Evolutionary conservation across 2,329 filamentous ascomycete genomes (phyloP).

Genomic region (Ceratocystis papillata): DNA sequence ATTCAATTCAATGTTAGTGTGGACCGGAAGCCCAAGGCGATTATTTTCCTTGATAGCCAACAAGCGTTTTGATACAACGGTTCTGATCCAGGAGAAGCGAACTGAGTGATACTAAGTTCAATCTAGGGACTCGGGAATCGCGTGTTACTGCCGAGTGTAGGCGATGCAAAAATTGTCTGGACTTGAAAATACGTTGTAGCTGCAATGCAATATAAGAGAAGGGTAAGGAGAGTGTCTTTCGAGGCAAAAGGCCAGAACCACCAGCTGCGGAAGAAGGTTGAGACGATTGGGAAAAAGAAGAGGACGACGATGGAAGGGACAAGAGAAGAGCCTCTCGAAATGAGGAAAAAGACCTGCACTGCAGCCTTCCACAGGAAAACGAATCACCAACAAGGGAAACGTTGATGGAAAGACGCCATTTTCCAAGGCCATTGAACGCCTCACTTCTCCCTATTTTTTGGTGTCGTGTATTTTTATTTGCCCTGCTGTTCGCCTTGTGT

Average conservation of each 20-base stretch:
- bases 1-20: conserved; percentile 6
- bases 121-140: conserved; percentile 19
- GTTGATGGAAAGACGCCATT: conserved; percentile 1
- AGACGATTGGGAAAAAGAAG: neutral
- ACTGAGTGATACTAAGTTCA: conserved; percentile 20
- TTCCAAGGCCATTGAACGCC: neutral
- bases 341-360: neutral
- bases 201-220: neutral
- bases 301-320: neutral
- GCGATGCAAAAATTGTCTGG: conserved; percentile 8
- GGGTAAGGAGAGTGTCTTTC: neutral
- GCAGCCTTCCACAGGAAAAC: neutral
- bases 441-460: neutral
- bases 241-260: no score
- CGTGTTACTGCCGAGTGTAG: conserved; percentile 18
- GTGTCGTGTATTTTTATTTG: neutral
- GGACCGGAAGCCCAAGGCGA: conserved; percentile 10
- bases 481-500: conserved; percentile 3
- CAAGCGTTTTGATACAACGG: conserved; percentile 15
- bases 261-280: neutral
- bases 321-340: neutral
- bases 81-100: conserved; percentile 20
- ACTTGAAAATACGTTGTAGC: neutral
- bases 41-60: conserved; percentile 11
- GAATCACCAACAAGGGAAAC: neutral